phyloP scores from a whole-genome alignment of 345 rosid genomes.

The Salix exigua region DNA sequence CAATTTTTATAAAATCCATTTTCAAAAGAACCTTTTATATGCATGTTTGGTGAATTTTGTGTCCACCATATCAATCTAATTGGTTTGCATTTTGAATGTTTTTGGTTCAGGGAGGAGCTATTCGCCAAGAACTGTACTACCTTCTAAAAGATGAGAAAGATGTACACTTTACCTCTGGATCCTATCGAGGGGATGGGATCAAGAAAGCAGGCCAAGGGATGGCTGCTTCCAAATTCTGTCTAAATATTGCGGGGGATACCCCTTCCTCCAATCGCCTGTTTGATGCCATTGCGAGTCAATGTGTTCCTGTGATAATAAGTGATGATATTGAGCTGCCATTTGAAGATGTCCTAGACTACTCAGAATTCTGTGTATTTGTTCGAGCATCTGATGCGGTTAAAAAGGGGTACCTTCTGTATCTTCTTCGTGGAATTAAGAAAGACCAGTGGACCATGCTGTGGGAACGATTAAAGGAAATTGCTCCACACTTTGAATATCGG shows the following conservation, averaged over 20 bases:
- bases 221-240: constrained; percentile 85
- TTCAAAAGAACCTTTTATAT: neutral
- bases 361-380: constrained; percentile 64
- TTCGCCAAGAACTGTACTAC: constrained; percentile 78
- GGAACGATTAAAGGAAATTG: constrained; percentile 60
- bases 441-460: constrained; percentile 72
- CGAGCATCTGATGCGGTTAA: constrained; percentile 66
- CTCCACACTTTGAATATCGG: constrained; percentile 52
- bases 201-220: constrained; percentile 71
- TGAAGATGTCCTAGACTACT: constrained; percentile 85
- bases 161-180: constrained; percentile 80
- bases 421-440: constrained; percentile 52
- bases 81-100: neutral
- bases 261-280: constrained; percentile 95
- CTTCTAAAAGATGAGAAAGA: constrained; percentile 88
- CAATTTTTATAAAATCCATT: neutral
- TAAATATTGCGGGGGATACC: constrained; percentile 88
- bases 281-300: constrained; percentile 77
- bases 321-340: constrained; percentile 84
- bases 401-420: constrained; percentile 57
- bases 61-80: neutral
- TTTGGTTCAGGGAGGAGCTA: constrained; percentile 60
- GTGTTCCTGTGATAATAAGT: constrained; percentile 86
- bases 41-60: neutral
- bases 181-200: constrained; percentile 54